These are phyloP conservation scores for Vitis rotundifolia DNA, from an alignment of 164 flowering plant genomes.

Conservation along the genomic window DNA sequence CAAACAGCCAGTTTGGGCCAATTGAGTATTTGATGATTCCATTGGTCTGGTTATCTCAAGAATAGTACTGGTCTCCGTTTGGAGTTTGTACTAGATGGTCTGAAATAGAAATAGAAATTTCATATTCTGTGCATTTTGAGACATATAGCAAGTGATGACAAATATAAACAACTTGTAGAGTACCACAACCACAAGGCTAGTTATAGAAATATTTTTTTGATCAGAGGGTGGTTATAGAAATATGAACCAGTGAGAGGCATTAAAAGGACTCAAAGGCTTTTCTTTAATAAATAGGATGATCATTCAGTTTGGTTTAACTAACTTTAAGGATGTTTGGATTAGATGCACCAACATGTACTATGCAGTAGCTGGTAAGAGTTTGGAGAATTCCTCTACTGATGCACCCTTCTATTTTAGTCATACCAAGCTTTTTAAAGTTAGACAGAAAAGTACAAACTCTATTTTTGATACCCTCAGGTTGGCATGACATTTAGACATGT, in stretches of 20 bases:
- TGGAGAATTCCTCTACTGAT: not conserved
- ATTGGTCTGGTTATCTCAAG: not conserved
- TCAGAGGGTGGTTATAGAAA: not conserved
- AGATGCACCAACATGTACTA: not conserved
- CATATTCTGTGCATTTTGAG: not conserved
- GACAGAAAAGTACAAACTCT: too few species aligned
- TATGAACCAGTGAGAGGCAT: not conserved
- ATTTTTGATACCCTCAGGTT: too few species aligned
- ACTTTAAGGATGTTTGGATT: not conserved
- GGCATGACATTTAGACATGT: too few species aligned
- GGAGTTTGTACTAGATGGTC: not conserved
- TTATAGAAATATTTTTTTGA: not conserved
- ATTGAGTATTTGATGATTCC: not conserved
- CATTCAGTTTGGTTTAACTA: not conserved
- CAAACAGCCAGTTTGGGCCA: not conserved
- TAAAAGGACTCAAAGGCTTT: not conserved
- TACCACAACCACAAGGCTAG: not conserved
- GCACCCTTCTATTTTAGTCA: not conserved
- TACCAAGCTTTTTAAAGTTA: too few species aligned
- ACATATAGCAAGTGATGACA: not conserved
- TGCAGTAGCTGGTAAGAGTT: not conserved
- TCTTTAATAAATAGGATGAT: not conserved
- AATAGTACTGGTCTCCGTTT: too few species aligned
- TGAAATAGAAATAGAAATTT: not conserved
- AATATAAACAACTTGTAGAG: not conserved